Conservation (phyloP, 2,329 filamentous ascomycete genomes). For the Ophiosphaerella korrae region DNA sequence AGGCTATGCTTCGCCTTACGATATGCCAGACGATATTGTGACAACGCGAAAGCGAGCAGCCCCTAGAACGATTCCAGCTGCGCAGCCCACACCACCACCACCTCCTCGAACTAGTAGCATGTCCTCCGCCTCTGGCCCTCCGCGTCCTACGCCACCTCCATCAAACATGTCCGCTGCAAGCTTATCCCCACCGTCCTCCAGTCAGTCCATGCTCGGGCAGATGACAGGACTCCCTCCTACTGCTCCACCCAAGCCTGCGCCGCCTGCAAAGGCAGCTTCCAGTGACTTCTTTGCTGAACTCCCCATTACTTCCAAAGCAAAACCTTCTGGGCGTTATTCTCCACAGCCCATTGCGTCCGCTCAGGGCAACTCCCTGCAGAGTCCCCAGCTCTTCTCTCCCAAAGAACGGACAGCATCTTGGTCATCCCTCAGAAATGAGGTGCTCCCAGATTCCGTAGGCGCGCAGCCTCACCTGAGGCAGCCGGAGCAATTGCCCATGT, state of each 20-base stretch:
- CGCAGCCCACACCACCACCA: conserved; percentile 54
- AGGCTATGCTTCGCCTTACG: conserved; percentile 92
- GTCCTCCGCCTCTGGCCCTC: conserved; percentile 21
- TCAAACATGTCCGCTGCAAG: conserved; percentile 42
- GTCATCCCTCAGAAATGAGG: conserved; percentile 44
- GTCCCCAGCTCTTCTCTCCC: conserved; percentile 29
- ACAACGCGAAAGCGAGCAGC: conserved; percentile 66
- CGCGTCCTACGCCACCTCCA: conserved; percentile 25
- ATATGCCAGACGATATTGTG: conserved; percentile 87
- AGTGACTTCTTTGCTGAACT: conserved; percentile 57
- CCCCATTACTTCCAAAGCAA: conserved; percentile 51
- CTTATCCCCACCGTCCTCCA: conserved; percentile 49
- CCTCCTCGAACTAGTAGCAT: conserved; percentile 69
- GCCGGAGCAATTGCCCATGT: conserved; percentile 49
- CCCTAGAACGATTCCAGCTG: conserved; percentile 33
- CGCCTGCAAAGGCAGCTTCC: conserved; percentile 34
- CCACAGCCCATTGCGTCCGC: conserved; percentile 39
- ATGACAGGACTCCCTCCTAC: conserved; percentile 35
- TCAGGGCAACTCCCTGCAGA: conserved; percentile 28
- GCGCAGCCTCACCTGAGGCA: conserved; percentile 43
- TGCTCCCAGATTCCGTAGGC: conserved; percentile 35
- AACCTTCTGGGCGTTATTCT: conserved; percentile 46
- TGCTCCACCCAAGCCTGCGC: conserved; percentile 31
- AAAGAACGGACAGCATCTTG: conserved; percentile 45
- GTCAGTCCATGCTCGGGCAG: conserved; percentile 42